A percentile compares a stretch with the other conserved stretches of the same genome.
phyloP scores from a whole-genome alignment of 1,139 yeast genomes.

The Suhomyces yuchorum region DNA sequence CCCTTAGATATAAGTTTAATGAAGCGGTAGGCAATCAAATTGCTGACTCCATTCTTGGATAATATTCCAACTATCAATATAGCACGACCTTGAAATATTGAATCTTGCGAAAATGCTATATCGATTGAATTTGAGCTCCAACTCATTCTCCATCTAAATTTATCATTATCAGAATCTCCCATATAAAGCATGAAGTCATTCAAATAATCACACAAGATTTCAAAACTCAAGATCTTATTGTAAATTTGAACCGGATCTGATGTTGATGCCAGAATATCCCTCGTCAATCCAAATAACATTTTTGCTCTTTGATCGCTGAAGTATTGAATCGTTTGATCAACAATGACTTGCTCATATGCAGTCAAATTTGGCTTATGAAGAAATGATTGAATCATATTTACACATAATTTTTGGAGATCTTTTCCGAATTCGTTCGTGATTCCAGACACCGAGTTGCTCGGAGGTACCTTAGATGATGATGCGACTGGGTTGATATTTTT shows the following conservation, averaged over 20 bases:
- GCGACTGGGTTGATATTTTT: neutral
- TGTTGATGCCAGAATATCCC: slow-evolving; percentile 46
- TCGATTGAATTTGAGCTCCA: slow-evolving; percentile 71
- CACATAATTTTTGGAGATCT: slow-evolving; percentile 64
- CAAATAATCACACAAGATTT: slow-evolving; percentile 64
- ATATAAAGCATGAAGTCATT: slow-evolving; percentile 50
- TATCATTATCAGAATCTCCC: slow-evolving; percentile 51
- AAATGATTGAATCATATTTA: slow-evolving; percentile 74
- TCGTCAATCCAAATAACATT: slow-evolving; percentile 76
- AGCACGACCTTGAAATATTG: slow-evolving; percentile 73
- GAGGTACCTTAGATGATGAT: neutral
- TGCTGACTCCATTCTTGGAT: slow-evolving; percentile 64
- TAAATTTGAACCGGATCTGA: slow-evolving; percentile 45
- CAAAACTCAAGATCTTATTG: slow-evolving; percentile 56
- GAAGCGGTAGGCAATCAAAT: slow-evolving; percentile 55
- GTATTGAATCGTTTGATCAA: slow-evolving; percentile 56
- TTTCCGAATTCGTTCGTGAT: slow-evolving; percentile 45
- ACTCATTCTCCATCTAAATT: slow-evolving; percentile 63
- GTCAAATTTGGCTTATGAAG: slow-evolving; percentile 59
- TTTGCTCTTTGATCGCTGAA: slow-evolving; percentile 74
- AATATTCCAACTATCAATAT: slow-evolving; percentile 71
- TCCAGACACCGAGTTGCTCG: neutral
- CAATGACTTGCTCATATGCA: slow-evolving; percentile 40
- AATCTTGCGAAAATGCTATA: slow-evolving; percentile 60
- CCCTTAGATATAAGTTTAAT: slow-evolving; percentile 33